A percentile compares a stretch with the other conserved stretches of the same genome.
Evolutionary conservation across 257 asterid species (phyloP).

Genomic region (Scutellaria galericulata): DNA sequence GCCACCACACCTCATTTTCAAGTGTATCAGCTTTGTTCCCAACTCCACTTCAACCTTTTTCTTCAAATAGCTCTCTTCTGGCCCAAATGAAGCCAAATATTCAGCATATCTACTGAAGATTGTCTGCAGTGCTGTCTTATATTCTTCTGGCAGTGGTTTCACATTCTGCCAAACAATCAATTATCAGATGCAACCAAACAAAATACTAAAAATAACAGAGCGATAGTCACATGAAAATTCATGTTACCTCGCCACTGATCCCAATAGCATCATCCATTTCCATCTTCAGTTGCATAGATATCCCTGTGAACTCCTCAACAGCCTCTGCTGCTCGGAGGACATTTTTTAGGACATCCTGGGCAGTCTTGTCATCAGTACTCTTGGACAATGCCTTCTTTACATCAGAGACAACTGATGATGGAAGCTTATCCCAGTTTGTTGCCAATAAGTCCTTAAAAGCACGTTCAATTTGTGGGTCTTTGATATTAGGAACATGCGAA

Average conservation of each 20-base stretch:
- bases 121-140: constrained; percentile 66
- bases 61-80: constrained; percentile 82
- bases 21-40: constrained; percentile 88
- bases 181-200: constrained; percentile 33
- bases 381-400: constrained; percentile 72
- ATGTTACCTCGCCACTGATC: constrained; percentile 82
- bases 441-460: constrained; percentile 93
- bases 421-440: constrained; percentile 75
- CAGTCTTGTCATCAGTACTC: constrained; percentile 73
- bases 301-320: constrained; percentile 86
- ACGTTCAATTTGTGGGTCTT: constrained; percentile 66
- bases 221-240: constrained; percentile 9
- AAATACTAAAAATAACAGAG: constrained; percentile 16
- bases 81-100: constrained; percentile 84
- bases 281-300: constrained; percentile 76
- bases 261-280: constrained; percentile 90
- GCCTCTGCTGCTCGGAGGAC: constrained; percentile 92
- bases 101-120: constrained; percentile 67
- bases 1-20: constrained; percentile 98
- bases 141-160: constrained; percentile 79
- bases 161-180: constrained; percentile 62
- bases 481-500: constrained; percentile 64
- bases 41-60: constrained; percentile 93
- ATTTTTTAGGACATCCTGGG: constrained; percentile 75
- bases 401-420: constrained; percentile 61